phyloP scores from a whole-genome alignment of 225 moss, liverwort and hornwort species.

The Thuidium tamariscinum region DNA sequence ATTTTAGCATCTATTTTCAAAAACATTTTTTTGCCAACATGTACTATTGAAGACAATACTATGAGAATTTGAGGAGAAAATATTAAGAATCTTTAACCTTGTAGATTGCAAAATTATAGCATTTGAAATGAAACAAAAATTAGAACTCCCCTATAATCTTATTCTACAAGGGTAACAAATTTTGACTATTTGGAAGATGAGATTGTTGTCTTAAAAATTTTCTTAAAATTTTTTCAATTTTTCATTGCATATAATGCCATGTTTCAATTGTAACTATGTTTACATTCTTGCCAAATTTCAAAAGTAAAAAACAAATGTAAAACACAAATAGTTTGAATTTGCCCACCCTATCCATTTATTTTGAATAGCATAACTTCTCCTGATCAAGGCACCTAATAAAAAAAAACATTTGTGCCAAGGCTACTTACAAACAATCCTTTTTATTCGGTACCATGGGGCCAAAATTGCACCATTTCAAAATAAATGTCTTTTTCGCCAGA shows the following conservation, averaged over 20 bases:
- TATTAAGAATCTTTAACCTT: neutral
- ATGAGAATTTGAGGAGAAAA: neutral
- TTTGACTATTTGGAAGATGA: neutral
- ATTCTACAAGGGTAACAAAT: too few relatives aligned
- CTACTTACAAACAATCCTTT: too few relatives aligned
- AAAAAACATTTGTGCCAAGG: too few relatives aligned
- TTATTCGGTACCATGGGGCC: too few relatives aligned
- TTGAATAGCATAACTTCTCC: neutral
- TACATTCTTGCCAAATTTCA: neutral
- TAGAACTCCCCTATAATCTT: neutral
- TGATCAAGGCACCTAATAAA: too few relatives aligned
- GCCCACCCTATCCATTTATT: too few relatives aligned
- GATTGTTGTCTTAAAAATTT: too few relatives aligned
- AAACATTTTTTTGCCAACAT: neutral
- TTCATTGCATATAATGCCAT: neutral
- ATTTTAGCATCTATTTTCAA: too few relatives aligned
- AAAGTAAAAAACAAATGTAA: neutral
- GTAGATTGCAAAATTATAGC: neutral
- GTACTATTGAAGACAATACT: accelerated
- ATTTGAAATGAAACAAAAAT: neutral
- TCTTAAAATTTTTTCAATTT: neutral
- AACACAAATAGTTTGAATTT: neutral
- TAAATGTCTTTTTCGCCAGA: too few relatives aligned
- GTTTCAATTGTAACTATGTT: neutral
- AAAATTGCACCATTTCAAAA: too few relatives aligned